phyloP scores from a whole-genome alignment of 2,329 filamentous ascomycete species.

The Pseudogymnoascus pannorum region DNA sequence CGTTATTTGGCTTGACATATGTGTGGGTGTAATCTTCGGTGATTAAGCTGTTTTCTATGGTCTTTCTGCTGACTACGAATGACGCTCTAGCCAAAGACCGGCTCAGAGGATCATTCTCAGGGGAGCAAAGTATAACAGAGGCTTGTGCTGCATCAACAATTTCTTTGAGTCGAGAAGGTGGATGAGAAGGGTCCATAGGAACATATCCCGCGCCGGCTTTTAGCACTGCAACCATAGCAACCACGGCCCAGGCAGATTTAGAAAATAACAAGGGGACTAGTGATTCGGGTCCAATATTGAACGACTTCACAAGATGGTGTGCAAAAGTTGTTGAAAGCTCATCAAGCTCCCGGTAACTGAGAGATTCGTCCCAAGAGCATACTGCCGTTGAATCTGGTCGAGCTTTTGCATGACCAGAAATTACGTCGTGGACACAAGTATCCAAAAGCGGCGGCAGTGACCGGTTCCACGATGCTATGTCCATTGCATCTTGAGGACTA shows the following conservation, averaged over 20 bases:
- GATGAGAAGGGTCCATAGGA: constrained; percentile 26
- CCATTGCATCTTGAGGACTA: constrained; percentile 4
- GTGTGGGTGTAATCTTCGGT: background rate
- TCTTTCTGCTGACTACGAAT: background rate
- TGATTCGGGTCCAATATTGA: constrained; percentile 7
- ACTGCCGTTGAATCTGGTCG: constrained; percentile 11
- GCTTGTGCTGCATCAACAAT: background rate
- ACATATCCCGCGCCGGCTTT: constrained; percentile 28
- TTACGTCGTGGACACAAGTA: constrained; percentile 14
- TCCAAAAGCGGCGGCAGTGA: background rate
- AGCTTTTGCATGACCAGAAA: constrained; percentile 10
- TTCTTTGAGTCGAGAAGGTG: constrained; percentile 21
- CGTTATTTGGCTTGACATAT: constrained; percentile 1
- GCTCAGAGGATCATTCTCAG: background rate
- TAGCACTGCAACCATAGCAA: constrained; percentile 25
- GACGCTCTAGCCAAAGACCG: background rate
- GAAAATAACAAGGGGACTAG: constrained; percentile 26
- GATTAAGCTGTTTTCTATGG: background rate
- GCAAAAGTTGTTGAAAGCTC: constrained; percentile 18
- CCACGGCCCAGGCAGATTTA: constrained; percentile 25
- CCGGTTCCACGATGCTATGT: constrained; percentile 1
- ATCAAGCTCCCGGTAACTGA: constrained; percentile 22
- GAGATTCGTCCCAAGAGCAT: constrained; percentile 17
- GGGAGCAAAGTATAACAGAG: background rate
- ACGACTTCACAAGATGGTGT: constrained; percentile 10